Evolutionary conservation across 2,329 filamentous ascomycete genomes (phyloP), one percentile per base, ranked within the genome.

Genomic region (Neobulgaria alba): DNA sequence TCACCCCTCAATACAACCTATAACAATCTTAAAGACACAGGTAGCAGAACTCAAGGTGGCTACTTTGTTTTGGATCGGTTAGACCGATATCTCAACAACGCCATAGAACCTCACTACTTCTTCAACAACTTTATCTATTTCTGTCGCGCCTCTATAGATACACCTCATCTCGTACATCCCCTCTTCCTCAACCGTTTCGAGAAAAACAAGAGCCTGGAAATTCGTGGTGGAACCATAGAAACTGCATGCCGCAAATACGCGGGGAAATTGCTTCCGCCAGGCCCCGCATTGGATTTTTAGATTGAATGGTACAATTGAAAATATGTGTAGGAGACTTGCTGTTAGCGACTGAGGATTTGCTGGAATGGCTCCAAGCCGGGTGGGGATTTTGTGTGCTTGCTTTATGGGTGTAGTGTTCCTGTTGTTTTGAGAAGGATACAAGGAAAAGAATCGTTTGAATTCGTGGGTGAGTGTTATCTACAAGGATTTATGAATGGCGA

Each of bases 391-490:
- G 34, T 49, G 16, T 52, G 46, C 21, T 41, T 52, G 3, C 15
- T 52, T n/a, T 35, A 45, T 19, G 48, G 48, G 26, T 50, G 48
- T 26, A 48, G 39, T 16, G 42, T 52, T 16, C 48, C 49, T 1
- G 32, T 52, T 7, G 37, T 52, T 33, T 19, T 49, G 18, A 41
- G 48, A 17, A 41, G 45, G 20, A 8, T 3, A 43, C 10, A 29
- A 12, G 2, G 7, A 38, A 10, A n/a, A 20, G 8, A 9, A 4
- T 4, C 15, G 9, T 41, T 17, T 32, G 16, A 46, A 26, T 23
- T 52, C 15, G 35, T 47, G 33, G 50, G 48, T 3, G 50, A 52
- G 21, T 50, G 42, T 21, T 51, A 51, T 10, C 33, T 51, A 3
- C 38, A 46, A 16, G 42, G 43, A n/a, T 49, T 38, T 39, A 52